Conservation (phyloP, 371 early-diverging fungal genomes). For the Nematocida sp. region DNA sequence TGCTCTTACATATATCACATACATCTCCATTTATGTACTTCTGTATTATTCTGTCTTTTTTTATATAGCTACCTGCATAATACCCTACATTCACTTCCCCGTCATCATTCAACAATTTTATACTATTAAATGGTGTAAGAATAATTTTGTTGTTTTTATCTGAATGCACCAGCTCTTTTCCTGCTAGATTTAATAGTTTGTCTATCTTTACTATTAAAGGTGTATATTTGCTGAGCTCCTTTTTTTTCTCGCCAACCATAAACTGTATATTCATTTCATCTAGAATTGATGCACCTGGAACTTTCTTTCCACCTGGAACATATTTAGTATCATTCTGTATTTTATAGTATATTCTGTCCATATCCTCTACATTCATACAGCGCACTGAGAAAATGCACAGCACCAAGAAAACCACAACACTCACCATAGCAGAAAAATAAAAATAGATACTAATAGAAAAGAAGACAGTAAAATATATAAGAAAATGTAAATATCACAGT, state of each 20-base stretch:
- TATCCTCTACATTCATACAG: constrained; percentile 8
- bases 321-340: constrained; percentile 1
- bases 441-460: constrained; percentile 1
- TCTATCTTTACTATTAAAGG: constrained; percentile 28
- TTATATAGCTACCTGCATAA: constrained; percentile 11
- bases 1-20: constrained; percentile 54
- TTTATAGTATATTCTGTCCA: constrained; percentile 38
- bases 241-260: background rate
- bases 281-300: background rate
- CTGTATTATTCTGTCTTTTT: constrained; percentile 29
- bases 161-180: constrained; percentile 12
- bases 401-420: constrained; percentile 18
- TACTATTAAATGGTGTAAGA: constrained; percentile 40
- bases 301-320: background rate
- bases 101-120: constrained; percentile 42
- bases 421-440: constrained; percentile 12
- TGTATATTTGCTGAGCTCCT: constrained; percentile 1
- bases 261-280: constrained; percentile 7
- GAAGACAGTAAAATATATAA: background rate
- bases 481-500: no score
- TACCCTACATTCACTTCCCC: constrained; percentile 38
- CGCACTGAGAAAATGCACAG: background rate
- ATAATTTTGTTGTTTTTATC: constrained; percentile 45
- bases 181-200: constrained; percentile 7
- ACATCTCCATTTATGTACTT: constrained; percentile 38